These are phyloP conservation scores for Solanum aculeatissimum DNA, from an alignment of 305 asterid genomes.

Conservation along the genomic window DNA sequence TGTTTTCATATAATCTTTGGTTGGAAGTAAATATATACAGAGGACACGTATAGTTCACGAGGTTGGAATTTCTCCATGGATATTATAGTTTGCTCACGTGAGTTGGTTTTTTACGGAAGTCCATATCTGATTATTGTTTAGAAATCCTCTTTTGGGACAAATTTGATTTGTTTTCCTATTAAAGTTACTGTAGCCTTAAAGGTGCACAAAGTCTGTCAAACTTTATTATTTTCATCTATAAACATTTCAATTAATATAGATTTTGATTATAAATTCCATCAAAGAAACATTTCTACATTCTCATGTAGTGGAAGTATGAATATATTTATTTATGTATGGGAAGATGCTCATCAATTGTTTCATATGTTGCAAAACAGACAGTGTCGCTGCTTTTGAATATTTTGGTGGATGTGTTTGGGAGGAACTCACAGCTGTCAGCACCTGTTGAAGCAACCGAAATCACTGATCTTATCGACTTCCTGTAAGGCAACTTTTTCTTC, in stretches of 20 bases:
- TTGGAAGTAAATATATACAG: not conserved
- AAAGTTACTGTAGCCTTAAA: not conserved
- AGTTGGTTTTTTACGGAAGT: not conserved
- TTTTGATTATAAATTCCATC: not conserved
- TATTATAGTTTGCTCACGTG: not conserved
- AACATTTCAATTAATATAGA: not conserved
- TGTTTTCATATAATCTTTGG: not conserved
- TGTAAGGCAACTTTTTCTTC: slow-evolving; percentile 45
- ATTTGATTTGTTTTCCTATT: not conserved
- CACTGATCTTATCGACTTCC: slow-evolving; percentile 77
- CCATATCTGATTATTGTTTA: not conserved
- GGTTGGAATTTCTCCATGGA: not conserved
- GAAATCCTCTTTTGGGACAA: not conserved
- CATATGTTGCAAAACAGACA: slow-evolving; percentile 30
- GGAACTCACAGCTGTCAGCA: slow-evolving; percentile 55
- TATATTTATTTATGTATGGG: not conserved
- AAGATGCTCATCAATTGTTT: not conserved
- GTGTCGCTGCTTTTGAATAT: slow-evolving; percentile 54
- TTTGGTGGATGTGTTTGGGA: slow-evolving; percentile 86
- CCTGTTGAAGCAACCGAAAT: slow-evolving; percentile 79
- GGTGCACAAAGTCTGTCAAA: not conserved
- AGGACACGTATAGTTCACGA: not conserved
- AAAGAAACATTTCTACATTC: not conserved
- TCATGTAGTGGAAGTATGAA: not conserved
- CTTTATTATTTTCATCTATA: not conserved